A percentile compares a stretch with the other conserved stretches of the same genome.
Conservation (phyloP, 306 rosid species). For the Dalbergia cochinchinensis region DNA sequence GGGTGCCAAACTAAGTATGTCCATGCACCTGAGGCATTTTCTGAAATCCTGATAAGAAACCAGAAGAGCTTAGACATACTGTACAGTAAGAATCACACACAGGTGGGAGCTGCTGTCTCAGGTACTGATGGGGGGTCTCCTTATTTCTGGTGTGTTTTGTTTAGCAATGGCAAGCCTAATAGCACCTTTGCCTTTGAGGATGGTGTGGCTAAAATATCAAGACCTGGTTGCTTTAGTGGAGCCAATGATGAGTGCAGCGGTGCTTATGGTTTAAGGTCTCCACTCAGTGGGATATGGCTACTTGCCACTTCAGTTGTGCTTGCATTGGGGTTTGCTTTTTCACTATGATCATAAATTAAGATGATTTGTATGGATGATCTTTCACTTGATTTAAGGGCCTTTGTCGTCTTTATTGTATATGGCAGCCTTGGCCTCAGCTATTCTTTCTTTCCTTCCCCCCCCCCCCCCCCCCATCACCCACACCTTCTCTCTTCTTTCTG, state of each 20-base stretch:
- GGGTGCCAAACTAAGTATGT: conserved; percentile 86
- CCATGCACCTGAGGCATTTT: conserved; percentile 75
- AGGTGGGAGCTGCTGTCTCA: conserved; percentile 89
- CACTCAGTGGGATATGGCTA: conserved; percentile 50
- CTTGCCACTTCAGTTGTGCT: conserved; percentile 56
- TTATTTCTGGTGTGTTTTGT: conserved; percentile 95
- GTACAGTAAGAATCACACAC: conserved; percentile 75
- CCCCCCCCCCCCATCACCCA: too few species aligned
- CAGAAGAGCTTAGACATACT: conserved; percentile 79
- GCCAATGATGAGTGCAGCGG: conserved; percentile 77
- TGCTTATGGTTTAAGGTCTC: conserved; percentile 57
- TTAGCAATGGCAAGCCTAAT: conserved; percentile 74
- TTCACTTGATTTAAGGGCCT: conserved; percentile 40
- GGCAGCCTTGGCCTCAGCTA: conserved; percentile 51
- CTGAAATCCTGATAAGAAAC: conserved; percentile 70
- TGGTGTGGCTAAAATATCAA: conserved; percentile 71
- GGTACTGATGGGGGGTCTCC: conserved; percentile 90
- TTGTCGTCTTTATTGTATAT: conserved; percentile 40
- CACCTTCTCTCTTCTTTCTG: conserved; percentile 33
- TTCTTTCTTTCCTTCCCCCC: conserved; percentile 32
- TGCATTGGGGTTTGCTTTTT: conserved; percentile 52
- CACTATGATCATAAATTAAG: conserved; percentile 55
- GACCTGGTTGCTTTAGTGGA: conserved; percentile 97
- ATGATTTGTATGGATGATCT: conserved; percentile 35
- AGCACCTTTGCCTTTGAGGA: conserved; percentile 73